A percentile compares a stretch with the other conserved stretches of the same genome.
phyloP scores from a whole-genome alignment of 495 filamentous ascomycete species.

The Daldinia decipiens region DNA sequence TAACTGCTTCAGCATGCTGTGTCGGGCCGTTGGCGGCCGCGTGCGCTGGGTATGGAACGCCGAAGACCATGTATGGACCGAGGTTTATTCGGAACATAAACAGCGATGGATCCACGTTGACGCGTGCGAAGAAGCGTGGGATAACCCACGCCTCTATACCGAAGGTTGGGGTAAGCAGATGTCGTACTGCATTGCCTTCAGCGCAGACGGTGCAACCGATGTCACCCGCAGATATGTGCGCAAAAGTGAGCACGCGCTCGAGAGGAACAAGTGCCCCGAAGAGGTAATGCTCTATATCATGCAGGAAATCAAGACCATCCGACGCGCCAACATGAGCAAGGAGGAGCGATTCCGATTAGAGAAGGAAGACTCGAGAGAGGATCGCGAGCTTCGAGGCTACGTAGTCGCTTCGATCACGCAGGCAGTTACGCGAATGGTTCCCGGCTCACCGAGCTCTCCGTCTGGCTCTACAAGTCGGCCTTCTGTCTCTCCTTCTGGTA shows the following conservation, averaged over 20 bases:
- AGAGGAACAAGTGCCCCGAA: conserved; percentile 80
- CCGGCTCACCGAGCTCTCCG: conserved; percentile 40
- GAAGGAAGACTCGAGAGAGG: conserved; percentile 89
- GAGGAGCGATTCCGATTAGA: conserved; percentile 81
- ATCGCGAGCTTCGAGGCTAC: conserved; percentile 81
- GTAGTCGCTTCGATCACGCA: conserved; percentile 77
- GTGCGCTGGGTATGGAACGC: conserved; percentile 99
- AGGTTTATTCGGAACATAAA: conserved; percentile 94
- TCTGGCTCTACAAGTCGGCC: conserved; percentile 39
- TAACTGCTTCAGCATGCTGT: conserved; percentile 99
- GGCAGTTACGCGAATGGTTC: conserved; percentile 59
- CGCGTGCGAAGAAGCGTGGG: conserved; percentile 93
- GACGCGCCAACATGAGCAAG: conserved; percentile 80
- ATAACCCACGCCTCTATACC: conserved; percentile 90
- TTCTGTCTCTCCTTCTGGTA: conserved; percentile 36
- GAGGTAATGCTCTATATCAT: conserved; percentile 89
- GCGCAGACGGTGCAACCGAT: conserved; percentile 92
- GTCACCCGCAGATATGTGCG: conserved; percentile 96
- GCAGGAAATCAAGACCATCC: conserved; percentile 85
- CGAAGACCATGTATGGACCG: conserved; percentile 97
- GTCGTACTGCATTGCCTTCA: conserved; percentile 97
- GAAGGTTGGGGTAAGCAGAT: conserved; percentile 96
- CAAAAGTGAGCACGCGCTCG: conserved; percentile 74
- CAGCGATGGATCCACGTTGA: conserved; percentile 98
- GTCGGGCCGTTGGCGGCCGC: conserved; percentile 86